Conservation (phyloP, 306 rosid genomes). For the Begonia fuchsioides region DNA sequence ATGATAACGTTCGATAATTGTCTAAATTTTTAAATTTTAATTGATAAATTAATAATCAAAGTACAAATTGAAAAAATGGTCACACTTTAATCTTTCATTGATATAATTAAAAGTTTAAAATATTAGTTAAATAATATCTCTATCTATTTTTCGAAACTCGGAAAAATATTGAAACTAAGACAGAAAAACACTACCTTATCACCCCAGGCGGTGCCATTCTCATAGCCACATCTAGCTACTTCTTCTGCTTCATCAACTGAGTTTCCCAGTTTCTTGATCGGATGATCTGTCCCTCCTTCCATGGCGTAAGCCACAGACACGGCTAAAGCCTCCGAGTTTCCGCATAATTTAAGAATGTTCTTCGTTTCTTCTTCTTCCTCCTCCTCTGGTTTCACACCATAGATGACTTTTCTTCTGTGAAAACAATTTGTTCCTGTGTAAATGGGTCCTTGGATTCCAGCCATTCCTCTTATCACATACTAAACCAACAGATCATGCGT, state of each 20-base stretch:
- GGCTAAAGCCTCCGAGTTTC: conserved; percentile 26
- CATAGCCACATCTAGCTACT: conserved; percentile 37
- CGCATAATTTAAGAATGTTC: conserved; percentile 19
- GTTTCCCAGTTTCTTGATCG: neutral
- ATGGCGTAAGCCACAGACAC: conserved; percentile 22
- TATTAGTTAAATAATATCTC: too few species aligned
- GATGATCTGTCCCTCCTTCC: conserved; percentile 13
- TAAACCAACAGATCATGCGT: too few species aligned
- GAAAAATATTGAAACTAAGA: too few species aligned
- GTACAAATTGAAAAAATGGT: too few species aligned
- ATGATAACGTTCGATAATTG: too few species aligned
- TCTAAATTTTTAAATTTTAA: too few species aligned
- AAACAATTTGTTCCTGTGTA: conserved; percentile 15
- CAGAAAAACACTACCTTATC: too few species aligned
- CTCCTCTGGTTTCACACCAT: conserved; percentile 29
- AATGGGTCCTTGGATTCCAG: conserved; percentile 32
- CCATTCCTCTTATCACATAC: conserved; percentile 13
- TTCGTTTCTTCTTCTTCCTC: conserved; percentile 5
- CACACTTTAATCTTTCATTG: too few species aligned
- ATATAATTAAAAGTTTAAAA: too few species aligned
- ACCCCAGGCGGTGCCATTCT: conserved; percentile 50
- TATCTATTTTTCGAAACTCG: too few species aligned
- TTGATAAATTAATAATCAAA: too few species aligned
- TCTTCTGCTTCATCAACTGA: conserved; percentile 23
- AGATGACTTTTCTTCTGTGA: conserved; percentile 34